Conservation (phyloP, 2,329 filamentous ascomycete species). For the Onygena corvina region DNA sequence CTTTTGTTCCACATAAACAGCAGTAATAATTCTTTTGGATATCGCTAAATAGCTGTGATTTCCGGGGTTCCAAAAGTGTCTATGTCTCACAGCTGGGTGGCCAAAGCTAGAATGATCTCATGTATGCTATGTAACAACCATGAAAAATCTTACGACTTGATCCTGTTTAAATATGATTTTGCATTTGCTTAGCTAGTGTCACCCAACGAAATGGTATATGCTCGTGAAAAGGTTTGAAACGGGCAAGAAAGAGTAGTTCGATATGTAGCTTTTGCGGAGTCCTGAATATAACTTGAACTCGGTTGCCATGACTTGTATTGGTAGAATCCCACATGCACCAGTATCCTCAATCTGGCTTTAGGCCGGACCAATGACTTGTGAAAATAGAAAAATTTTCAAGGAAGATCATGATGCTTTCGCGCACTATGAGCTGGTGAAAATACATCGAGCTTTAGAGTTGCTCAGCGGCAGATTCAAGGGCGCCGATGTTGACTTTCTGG, state of each 20-base stretch:
- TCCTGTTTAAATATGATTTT: background rate
- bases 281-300: no score
- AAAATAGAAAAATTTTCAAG: no score
- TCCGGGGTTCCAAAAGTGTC: background rate
- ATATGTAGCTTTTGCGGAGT: no score
- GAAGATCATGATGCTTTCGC: no score
- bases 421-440: background rate
- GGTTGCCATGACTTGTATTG: no score
- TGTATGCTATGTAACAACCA: constrained; percentile 3
- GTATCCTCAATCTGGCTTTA: no score
- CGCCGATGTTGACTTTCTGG: constrained; percentile 17
- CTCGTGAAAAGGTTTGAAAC: no score
- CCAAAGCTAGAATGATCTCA: constrained; percentile 1
- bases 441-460: constrained; percentile 7
- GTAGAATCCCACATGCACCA: no score
- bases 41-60: background rate
- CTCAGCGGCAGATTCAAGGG: constrained; percentile 15
- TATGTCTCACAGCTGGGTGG: background rate
- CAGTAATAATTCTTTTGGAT: constrained; percentile 5
- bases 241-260: no score
- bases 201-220: background rate
- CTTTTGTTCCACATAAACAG: constrained; percentile 28
- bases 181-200: background rate
- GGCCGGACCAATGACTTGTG: no score
- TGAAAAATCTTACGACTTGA: background rate